phyloP scores from a whole-genome alignment of 1,284 basidiomycete genomes.

The Austroboletus novae-zelandiae region DNA sequence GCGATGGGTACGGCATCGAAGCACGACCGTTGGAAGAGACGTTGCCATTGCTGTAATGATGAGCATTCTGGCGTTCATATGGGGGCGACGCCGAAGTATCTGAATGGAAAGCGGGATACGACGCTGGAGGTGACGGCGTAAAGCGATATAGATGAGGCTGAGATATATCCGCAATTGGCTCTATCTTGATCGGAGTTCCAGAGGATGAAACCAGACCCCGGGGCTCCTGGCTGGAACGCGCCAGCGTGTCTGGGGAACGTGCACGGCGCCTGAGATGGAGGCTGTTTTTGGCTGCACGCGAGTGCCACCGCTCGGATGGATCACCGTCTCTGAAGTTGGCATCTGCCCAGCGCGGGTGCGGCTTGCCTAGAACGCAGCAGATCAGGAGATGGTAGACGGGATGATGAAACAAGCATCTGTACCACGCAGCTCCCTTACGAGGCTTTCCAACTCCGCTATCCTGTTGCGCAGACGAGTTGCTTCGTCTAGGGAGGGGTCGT shows the following conservation, averaged over 20 bases:
- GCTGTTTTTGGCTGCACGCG: conserved; percentile 68
- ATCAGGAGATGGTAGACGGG: conserved; percentile 11
- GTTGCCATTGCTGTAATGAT: conserved; percentile 34
- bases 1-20: conserved; percentile 34
- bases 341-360: conserved; percentile 80
- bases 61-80: conserved; percentile 35
- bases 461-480: conserved; percentile 77
- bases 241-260: conserved; percentile 39
- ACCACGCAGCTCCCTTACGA: conserved; percentile 81
- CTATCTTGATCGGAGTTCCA: conserved; percentile 60
- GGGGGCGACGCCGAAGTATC: conserved; percentile 33
- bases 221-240: conserved; percentile 34
- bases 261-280: conserved; percentile 41
- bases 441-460: conserved; percentile 86
- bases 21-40: conserved; percentile 27
- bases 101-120: conserved; percentile 38
- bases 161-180: conserved; percentile 45
- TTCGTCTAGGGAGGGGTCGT: conserved; percentile 82
- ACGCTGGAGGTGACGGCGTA: conserved; percentile 52
- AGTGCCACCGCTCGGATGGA: conserved; percentile 79
- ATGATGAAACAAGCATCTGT: conserved; percentile 25
- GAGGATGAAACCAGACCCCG: conserved; percentile 39
- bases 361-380: conserved; percentile 55
- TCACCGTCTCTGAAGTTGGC: conserved; percentile 73
- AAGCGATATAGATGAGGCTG: conserved; percentile 57